Base-by-base conservation (phyloP, 306 rosid genomes). In the Alnus glutinosa region DNA sequence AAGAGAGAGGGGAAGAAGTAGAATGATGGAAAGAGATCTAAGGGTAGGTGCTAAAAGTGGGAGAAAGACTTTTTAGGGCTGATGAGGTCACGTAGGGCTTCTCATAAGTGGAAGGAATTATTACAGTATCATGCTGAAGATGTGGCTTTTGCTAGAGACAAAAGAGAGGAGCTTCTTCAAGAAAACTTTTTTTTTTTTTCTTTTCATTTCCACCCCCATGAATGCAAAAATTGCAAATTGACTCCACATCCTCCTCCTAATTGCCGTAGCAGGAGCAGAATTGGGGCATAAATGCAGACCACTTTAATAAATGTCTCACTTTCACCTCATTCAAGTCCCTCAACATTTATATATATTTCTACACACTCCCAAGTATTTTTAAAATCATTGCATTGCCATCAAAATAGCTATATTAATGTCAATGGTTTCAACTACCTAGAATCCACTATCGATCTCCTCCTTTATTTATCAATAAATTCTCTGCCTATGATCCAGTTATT, bases 41-140 rank as follows among this genome's bases (percentile, higher is more conserved):
- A 66, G 51, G 23, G 39, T 48, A 59, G 59, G 75, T 55, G 75
- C 75, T 51, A 64, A 71, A 86, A 67, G 83, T 75, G 32, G 84
- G 66, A 18, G 75, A 81, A 82, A 83, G 77, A 15, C 63, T 48
- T 55, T 74, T 55, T 74, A 70, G 57, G 86, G 84, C 75, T 82
- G 81, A 84, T 75, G 85, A 83, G 83, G 83, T 87, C 91, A 80
- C 83, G 86, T 57, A 39, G 78, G 63, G 68, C 78, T 79, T 68
- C 80, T 85, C 80, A 72, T n/a, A 61, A 68, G 89, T 81, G 89
- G 87, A 82, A 69, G 78, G 68, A 80, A 80, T 89, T 81, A 89
- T 83, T 78, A 83, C 73, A 77, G 74, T 87, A 83, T 86, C 85
- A 85, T 84, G 90, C 83, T 83, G 83, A 77, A 72, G 77, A 76